Base-by-base conservation (phyloP, 1,139 yeast genomes). In the Yamadazyma sp. region DNA sequence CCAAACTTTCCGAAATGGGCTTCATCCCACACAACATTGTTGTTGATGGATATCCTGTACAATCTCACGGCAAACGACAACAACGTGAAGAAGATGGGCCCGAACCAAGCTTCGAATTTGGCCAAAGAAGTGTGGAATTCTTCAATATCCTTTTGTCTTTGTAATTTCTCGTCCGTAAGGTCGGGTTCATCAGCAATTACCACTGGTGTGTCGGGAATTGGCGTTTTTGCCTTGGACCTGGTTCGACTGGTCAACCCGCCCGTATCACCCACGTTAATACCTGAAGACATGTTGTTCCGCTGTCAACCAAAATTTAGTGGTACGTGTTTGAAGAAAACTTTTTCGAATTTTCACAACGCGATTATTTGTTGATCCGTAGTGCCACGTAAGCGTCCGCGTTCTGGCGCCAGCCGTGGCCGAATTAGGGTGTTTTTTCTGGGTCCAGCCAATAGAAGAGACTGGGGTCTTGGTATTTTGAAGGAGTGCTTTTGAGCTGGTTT, bases 1-100 rank as follows among this genome's bases (percentile, higher is more conserved):
- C 97, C 97, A 59, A 90, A 90, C 61, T 88, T 89, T 45, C 97
- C 97, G 60, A 90, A 90, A 70, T 78, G 83, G 39, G 83, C 83
- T 58, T 78, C 83, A 55, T 78, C 98, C 83, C 82, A 78, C 25
- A 78, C 82, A 42, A 78, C 83, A 35, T 67, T 65, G 38, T 72
- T 59, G 49, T 74, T 76, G 44, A 60, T 53, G 22, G 79, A 70
- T 50, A 78, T 76, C 41, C 72, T 63, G 61, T 77, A 78, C 57
- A 76, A 66, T 56, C 82, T 64, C 34, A 76, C 77, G 39, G 62
- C 70, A 45, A 76, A 74, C 15, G 80, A 67, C 31, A 73, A 56
- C 2, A 60, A 45, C 6, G 82, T 77, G 56, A 78, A 73, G 26
- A 72, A 48, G 7, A 76, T 43, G 21, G 82, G 82, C 12, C 70